Conservation (phyloP, 495 filamentous ascomycete species). For the Mycothermus thermophilus region DNA sequence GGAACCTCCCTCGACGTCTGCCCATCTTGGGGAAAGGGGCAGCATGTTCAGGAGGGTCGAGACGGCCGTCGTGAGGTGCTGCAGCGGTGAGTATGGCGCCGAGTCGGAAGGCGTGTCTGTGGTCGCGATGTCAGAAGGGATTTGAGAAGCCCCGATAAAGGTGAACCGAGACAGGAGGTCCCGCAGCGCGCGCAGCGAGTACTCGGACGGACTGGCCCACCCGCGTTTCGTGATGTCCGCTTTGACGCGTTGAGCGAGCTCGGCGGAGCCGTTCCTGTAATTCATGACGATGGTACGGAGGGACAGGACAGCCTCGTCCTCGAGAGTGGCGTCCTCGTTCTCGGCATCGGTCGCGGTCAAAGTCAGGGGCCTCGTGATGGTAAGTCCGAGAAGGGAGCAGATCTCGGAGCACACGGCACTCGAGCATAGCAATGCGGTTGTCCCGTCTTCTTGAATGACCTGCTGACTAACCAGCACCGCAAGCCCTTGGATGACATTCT, state of each 20-base stretch:
- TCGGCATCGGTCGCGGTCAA: conserved; percentile 20
- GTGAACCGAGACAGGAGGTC: conserved; percentile 17
- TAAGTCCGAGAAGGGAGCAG: conserved; percentile 15
- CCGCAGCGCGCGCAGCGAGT: conserved; percentile 14
- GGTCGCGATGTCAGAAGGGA: conserved; percentile 8
- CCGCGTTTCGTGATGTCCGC: conserved; percentile 17
- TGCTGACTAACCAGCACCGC: conserved; percentile 25
- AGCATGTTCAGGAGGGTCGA: conserved; percentile 15
- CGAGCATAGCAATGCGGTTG: conserved; percentile 17
- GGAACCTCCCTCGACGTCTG: not conserved
- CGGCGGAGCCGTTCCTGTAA: conserved; percentile 22
- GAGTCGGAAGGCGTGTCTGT: conserved; percentile 1
- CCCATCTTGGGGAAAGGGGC: conserved; percentile 9
- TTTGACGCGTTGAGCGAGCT: conserved; percentile 9
- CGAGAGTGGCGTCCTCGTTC: conserved; percentile 14
- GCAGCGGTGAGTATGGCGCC: conserved; percentile 11
- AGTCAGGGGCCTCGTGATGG: conserved; percentile 11
- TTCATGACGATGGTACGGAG: conserved; percentile 23
- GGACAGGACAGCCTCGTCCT: conserved; percentile 26
- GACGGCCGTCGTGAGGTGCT: conserved; percentile 14
- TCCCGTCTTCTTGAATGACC: conserved; percentile 6
- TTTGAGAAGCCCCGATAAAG: conserved; percentile 23
- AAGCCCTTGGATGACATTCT: conserved; percentile 27
- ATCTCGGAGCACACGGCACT: conserved; percentile 21
- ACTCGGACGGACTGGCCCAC: conserved; percentile 16